Evolutionary conservation across 202 grass and related monocot genomes (phyloP).

Genomic region (Carex arenaria): DNA sequence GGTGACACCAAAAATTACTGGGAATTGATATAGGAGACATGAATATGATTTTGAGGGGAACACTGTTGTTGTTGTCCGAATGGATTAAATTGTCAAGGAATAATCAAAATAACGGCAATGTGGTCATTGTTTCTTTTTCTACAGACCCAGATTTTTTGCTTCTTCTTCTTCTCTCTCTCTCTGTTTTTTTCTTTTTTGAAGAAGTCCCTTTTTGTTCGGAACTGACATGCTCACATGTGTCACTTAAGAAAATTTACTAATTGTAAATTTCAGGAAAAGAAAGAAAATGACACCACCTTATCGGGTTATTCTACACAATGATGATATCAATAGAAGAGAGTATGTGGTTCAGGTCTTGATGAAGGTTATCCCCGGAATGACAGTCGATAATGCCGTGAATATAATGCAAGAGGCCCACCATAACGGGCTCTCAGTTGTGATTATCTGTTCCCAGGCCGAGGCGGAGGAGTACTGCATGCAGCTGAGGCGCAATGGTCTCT

Average conservation of each 20-base stretch:
- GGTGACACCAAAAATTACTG: not conserved
- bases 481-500: constrained; percentile 72
- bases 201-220: not conserved
- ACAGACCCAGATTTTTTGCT: not conserved
- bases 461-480: constrained; percentile 81
- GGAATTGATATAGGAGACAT: not conserved
- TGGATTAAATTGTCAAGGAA: not conserved
- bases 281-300: constrained; percentile 75
- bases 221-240: constrained; percentile 5
- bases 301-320: constrained; percentile 75
- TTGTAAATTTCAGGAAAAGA: constrained; percentile 51
- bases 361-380: constrained; percentile 98
- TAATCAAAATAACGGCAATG: not conserved
- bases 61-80: not conserved
- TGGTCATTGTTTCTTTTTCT: not conserved
- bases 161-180: too few species aligned
- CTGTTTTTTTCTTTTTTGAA: not conserved
- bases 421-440: constrained; percentile 86
- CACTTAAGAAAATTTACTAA: not conserved
- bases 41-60: not conserved
- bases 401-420: constrained; percentile 96
- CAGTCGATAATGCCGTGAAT: constrained; percentile 84
- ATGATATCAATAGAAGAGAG: constrained; percentile 84
- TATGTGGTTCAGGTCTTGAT: constrained; percentile 96
- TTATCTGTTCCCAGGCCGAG: constrained; percentile 71